Evolutionary conservation across 2,329 filamentous ascomycete species (phyloP).

Genomic region (Neopestalotiopsis sp.): DNA sequence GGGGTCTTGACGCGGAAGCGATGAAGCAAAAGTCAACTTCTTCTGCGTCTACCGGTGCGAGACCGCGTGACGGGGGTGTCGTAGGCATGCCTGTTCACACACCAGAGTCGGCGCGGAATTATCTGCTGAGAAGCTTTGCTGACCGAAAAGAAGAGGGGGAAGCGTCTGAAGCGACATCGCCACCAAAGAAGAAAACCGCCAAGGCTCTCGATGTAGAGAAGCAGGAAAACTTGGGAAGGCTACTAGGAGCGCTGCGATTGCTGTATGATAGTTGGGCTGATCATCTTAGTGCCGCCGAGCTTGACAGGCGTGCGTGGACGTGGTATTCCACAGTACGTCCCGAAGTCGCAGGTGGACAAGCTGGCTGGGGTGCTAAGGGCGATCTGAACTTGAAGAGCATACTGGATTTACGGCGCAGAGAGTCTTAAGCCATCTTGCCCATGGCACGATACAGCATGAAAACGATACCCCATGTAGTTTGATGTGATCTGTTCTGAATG

Average conservation of each 20-base stretch:
- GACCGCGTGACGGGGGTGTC: conserved; percentile 37
- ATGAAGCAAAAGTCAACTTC: conserved; percentile 45
- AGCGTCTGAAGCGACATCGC: conserved; percentile 23
- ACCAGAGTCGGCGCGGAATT: conserved; percentile 69
- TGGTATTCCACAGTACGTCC: conserved; percentile 84
- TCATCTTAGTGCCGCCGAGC: conserved; percentile 65
- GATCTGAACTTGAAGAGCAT: conserved; percentile 70
- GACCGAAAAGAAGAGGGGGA: conserved; percentile 37
- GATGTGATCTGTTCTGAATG: no score
- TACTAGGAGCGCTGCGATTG: conserved; percentile 74
- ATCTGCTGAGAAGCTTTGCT: conserved; percentile 65
- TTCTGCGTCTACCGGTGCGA: conserved; percentile 29
- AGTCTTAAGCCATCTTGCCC: conserved; percentile 8
- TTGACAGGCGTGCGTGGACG: conserved; percentile 77
- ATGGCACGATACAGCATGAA: not conserved
- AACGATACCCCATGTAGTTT: not conserved
- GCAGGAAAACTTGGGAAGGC: conserved; percentile 69
- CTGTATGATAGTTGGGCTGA: conserved; percentile 76
- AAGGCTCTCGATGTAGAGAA: conserved; percentile 63
- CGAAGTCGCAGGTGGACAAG: conserved; percentile 73
- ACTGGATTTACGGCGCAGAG: conserved; percentile 58
- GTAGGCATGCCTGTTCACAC: conserved; percentile 73
- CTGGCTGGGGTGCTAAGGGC: conserved; percentile 86
- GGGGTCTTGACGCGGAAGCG: conserved; percentile 63
- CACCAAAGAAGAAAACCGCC: conserved; percentile 57